Evolutionary conservation across 148 eudicot species (phyloP).

Genomic region (Vaccinium macrocarpon): DNA sequence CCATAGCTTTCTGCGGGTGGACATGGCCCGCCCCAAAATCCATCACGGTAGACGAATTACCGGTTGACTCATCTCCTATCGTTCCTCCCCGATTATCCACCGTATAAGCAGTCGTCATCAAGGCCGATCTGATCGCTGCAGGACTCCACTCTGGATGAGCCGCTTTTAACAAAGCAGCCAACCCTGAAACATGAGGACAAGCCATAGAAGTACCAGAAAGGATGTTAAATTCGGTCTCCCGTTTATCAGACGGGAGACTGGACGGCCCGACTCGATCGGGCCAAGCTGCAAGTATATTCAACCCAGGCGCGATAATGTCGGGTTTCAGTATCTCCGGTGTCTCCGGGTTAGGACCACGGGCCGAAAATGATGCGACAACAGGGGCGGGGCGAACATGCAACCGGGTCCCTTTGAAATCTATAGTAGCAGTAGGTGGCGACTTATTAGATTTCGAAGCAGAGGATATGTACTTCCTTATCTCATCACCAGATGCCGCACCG

Average conservation of each 20-base stretch:
- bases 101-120: constrained; percentile 83
- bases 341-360: constrained; percentile 87
- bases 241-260: constrained; percentile 51
- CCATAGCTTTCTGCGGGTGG: constrained; percentile 86
- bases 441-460: constrained; percentile 25
- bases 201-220: constrained; percentile 96
- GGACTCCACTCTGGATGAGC: constrained; percentile 96
- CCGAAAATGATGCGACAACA: constrained; percentile 84
- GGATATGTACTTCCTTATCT: constrained; percentile 60
- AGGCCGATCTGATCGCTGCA: constrained; percentile 74
- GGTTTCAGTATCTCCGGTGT: constrained; percentile 86
- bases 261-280: constrained; percentile 74
- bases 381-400: constrained; percentile 79
- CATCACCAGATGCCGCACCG: constrained; percentile 63
- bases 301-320: constrained; percentile 82
- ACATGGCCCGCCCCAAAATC: constrained; percentile 94
- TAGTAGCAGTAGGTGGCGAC: constrained; percentile 51
- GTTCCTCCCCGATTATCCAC: constrained; percentile 44
- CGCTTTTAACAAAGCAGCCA: constrained; percentile 76
- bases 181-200: constrained; percentile 90
- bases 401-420: constrained; percentile 65
- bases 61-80: constrained; percentile 71
- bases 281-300: constrained; percentile 90
- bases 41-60: constrained; percentile 71
- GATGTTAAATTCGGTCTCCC: constrained; percentile 77